Evolutionary conservation across 2,329 filamentous ascomycete species (phyloP), one percentile per base, ranked within the genome.

Genomic region (Neonectria magnoliae): DNA sequence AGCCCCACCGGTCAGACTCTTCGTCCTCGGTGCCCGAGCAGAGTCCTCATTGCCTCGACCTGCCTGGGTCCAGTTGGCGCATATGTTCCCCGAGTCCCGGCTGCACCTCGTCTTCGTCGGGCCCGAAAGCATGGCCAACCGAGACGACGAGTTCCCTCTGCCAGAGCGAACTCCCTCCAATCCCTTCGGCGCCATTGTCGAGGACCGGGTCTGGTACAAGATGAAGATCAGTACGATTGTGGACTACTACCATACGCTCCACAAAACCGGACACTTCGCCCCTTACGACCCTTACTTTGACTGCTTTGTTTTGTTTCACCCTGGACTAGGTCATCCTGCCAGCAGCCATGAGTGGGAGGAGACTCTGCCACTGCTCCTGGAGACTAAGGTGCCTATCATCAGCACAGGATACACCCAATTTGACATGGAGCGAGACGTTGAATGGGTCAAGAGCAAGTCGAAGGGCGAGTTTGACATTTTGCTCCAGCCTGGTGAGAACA

Each of bases 251-350:
- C 95, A 99, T 80, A 98, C 93, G 2, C 88, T 99, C 72, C 95
- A 99, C 82, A 89, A 94, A 77, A 92, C 95, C 0, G 91, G 93
- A 52, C 88, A 94, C 76, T 99, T 98, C 82, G 89, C 92, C 62
- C 96, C 97, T 0, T 98, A 97, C 77, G 96, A 99, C 77, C 96
- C 96, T 1, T 99, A 99, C 82, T 97, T 99, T 79, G 96, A 99
- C 83, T 96, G 93, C 79, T 97, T 99, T 76, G 90, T 99, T 75
- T 87, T 98, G 56, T 99, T 98, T 85, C 97, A 99, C 76, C 97
- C 97, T 0, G 97, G 97, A 9, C 87, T 99, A 18, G 97, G 96
- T 13, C 96, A 99, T 78, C 94, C 97, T 1, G 93, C 94, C 14
- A 95, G 91, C 75, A 93, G 92, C 57, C 93, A 97, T 74, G 96